Conservation (phyloP, 2,329 filamentous ascomycete genomes). For the Trichoderma polysporum region DNA sequence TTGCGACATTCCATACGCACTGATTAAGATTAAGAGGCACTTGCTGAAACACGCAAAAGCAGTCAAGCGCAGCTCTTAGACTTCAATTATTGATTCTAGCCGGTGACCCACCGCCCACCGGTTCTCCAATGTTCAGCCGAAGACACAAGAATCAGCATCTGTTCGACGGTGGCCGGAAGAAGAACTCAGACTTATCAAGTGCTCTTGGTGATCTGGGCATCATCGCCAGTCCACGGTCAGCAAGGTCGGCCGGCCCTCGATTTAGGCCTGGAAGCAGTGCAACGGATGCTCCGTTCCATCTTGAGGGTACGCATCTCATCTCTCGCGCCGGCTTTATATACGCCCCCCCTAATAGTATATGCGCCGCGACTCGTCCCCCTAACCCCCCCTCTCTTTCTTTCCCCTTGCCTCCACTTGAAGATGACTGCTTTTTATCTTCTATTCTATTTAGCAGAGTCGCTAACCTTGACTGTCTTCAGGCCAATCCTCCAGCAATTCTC, state of each 20-base stretch:
- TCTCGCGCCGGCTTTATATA: slow-evolving; percentile 3
- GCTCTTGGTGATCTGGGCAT: slow-evolving; percentile 34
- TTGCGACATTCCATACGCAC: slow-evolving; percentile 4
- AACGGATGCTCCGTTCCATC: slow-evolving; percentile 23
- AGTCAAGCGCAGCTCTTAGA: slow-evolving; percentile 8
- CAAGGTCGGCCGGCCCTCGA: slow-evolving; percentile 25
- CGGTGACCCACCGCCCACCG: slow-evolving; percentile 12
- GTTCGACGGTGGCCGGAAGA: slow-evolving; percentile 24
- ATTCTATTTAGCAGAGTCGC: neutral
- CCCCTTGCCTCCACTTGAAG: neutral
- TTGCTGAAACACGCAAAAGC: slow-evolving; percentile 12
- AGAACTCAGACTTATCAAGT: slow-evolving; percentile 27
- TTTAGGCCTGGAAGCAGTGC: slow-evolving; percentile 31
- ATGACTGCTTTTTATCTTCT: neutral
- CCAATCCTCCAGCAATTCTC: slow-evolving; percentile 29
- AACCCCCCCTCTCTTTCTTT: neutral
- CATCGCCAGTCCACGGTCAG: slow-evolving; percentile 26
- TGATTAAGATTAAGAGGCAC: slow-evolving; percentile 17
- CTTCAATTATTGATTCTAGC: neutral
- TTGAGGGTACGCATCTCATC: slow-evolving; percentile 35
- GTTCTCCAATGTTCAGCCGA: slow-evolving; percentile 41
- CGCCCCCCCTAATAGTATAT: neutral
- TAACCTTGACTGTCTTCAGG: slow-evolving; percentile 24
- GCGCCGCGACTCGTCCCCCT: slow-evolving; percentile 4
- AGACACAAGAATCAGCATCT: slow-evolving; percentile 31